These are phyloP conservation scores for Leccinum aurantiacum DNA, from an alignment of 768 basidiomycete genomes.

Conservation along the genomic window DNA sequence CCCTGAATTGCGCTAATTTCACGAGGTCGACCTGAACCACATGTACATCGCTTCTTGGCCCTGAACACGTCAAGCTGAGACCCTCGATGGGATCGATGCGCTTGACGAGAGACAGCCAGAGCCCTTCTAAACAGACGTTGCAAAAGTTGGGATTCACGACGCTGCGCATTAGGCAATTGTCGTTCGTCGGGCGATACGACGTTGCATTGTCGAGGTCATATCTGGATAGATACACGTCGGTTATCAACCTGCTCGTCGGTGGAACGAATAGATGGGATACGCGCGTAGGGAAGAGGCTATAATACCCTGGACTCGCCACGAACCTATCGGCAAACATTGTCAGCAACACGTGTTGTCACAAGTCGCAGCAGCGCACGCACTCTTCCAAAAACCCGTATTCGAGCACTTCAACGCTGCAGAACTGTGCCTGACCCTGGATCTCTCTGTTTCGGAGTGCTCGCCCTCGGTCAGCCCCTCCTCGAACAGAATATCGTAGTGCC, in stretches of 20 bases:
- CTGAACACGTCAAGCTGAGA: conserved; percentile 41
- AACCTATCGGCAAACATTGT: conserved; percentile 42
- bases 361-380: conserved; percentile 37
- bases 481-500: conserved; percentile 67
- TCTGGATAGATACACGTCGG: conserved; percentile 31
- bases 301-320: conserved; percentile 52
- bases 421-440: conserved; percentile 57
- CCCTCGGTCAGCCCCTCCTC: conserved; percentile 45
- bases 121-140: conserved; percentile 47
- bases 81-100: conserved; percentile 63
- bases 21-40: conserved; percentile 51
- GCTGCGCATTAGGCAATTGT: too few relatives aligned
- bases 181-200: too few relatives aligned
- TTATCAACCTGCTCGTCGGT: neutral
- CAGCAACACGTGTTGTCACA: neutral
- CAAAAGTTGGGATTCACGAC: too few relatives aligned
- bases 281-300: conserved; percentile 74
- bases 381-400: conserved; percentile 67
- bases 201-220: conserved; percentile 36
- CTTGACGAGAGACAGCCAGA: conserved; percentile 66
- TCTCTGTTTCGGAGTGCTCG: conserved; percentile 52
- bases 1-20: conserved; percentile 58
- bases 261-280: neutral
- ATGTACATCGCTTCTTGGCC: conserved; percentile 33
- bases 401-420: conserved; percentile 72